Evolutionary conservation across 2,329 filamentous ascomycete genomes (phyloP).

Genomic region (Aureobasidium leucospermi): DNA sequence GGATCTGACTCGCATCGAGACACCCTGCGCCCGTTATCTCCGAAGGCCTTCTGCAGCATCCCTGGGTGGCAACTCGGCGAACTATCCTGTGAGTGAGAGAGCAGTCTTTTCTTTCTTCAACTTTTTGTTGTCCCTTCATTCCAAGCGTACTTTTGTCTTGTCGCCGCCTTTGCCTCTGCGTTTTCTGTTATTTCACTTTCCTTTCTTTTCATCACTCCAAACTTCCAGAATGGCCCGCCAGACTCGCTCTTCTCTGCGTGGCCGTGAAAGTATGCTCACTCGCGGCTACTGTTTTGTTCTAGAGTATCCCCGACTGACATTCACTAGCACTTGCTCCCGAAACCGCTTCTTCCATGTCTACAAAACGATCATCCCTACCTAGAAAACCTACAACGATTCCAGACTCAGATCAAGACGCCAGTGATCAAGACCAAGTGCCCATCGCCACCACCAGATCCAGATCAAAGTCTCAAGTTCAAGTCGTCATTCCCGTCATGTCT

Average conservation of each 20-base stretch:
- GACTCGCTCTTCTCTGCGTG: constrained; percentile 11
- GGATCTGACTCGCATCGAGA: not conserved
- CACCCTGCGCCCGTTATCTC: not conserved
- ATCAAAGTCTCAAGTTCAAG: constrained; percentile 6
- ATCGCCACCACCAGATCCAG: not conserved
- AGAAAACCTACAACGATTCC: not conserved
- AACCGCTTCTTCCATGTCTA: not conserved
- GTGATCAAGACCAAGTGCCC: not conserved
- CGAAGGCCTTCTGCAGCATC: not conserved
- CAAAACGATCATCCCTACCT: not conserved
- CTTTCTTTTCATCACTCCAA: not conserved
- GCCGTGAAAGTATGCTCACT: not conserved
- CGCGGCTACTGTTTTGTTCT: not conserved
- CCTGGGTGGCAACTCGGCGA: constrained; percentile 1
- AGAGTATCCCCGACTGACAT: constrained; percentile 1
- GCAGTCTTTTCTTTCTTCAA: constrained; percentile 1
- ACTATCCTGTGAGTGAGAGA: not conserved
- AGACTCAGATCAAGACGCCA: constrained; percentile 2
- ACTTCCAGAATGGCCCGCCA: constrained; percentile 1
- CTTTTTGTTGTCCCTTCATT: not conserved
- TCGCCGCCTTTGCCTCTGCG: not conserved
- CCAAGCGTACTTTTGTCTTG: not conserved
- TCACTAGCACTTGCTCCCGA: not conserved
- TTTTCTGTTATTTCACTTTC: not conserved
- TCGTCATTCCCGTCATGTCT: constrained; percentile 13